A percentile compares a stretch with the other conserved stretches of the same genome.
Conservation (phyloP, 805 yeast genomes). For the Wickerhamiella parazyma region DNA sequence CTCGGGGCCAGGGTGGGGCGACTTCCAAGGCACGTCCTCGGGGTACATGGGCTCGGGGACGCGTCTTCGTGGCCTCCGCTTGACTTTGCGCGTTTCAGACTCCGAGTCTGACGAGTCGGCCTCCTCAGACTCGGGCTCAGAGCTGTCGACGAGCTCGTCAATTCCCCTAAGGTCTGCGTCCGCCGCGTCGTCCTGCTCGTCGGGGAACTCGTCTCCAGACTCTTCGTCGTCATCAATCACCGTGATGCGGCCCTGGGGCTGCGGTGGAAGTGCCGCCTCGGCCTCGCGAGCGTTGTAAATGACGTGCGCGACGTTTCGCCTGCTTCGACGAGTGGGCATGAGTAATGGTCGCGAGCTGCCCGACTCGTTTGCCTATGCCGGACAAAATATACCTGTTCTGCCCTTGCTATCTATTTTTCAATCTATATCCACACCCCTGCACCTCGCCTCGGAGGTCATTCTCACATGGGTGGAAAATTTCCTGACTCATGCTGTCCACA, state of each 20-base stretch:
- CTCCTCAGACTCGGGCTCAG: neutral
- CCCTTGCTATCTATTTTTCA: no score
- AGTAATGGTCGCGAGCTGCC: conserved; percentile 1
- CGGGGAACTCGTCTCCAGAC: conserved; percentile 6
- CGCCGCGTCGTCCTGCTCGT: conserved; percentile 3
- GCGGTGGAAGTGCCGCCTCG: neutral
- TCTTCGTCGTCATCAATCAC: conserved; percentile 5
- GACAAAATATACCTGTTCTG: no score
- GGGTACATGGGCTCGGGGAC: conserved; percentile 17
- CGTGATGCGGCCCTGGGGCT: neutral
- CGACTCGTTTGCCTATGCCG: no score
- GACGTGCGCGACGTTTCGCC: conserved; percentile 6
- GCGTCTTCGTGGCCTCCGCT: conserved; percentile 9
- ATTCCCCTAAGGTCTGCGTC: conserved; percentile 9
- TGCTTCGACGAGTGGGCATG: conserved; percentile 7
- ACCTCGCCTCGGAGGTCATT: no score
- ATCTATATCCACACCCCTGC: no score
- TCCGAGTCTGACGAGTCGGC: neutral
- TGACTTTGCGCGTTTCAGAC: neutral
- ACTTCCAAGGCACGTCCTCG: conserved; percentile 23
- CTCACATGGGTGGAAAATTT: neutral
- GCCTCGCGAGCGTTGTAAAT: conserved; percentile 4
- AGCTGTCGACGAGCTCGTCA: conserved; percentile 1
- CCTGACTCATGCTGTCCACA: conserved; percentile 9
- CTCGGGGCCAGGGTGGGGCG: conserved; percentile 17